A percentile compares a stretch with the other conserved stretches of the same genome.
These are phyloP conservation scores for Hippophae tibetana DNA, from an alignment of 306 rosid species.

Conservation along the genomic window DNA sequence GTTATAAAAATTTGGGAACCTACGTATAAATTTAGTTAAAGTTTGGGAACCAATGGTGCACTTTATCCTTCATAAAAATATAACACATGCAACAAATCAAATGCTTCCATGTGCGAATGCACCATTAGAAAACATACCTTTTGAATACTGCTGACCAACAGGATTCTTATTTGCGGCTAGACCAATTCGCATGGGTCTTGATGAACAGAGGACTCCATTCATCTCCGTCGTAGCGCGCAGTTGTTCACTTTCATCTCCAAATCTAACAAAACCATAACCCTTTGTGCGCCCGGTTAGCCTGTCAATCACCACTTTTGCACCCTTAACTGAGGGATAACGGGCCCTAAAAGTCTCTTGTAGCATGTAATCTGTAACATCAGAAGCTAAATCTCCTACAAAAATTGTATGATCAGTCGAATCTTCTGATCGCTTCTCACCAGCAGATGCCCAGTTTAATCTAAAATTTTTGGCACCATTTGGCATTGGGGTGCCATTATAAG, in stretches of 20 bases:
- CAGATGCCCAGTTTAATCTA: constrained; percentile 91
- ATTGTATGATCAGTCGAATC: constrained; percentile 75
- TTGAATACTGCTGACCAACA: constrained; percentile 43
- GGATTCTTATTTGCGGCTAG: constrained; percentile 81
- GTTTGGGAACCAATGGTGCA: no score
- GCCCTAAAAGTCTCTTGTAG: constrained; percentile 64
- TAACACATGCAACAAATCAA: no score
- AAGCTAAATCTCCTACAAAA: constrained; percentile 94
- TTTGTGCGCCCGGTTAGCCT: constrained; percentile 75
- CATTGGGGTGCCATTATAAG: constrained; percentile 74
- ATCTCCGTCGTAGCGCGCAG: constrained; percentile 82
- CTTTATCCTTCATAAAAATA: no score
- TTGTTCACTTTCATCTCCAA: constrained; percentile 80
- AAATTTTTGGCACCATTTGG: constrained; percentile 73
- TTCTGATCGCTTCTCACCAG: constrained; percentile 76
- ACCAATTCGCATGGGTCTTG: constrained; percentile 95
- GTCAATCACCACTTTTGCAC: constrained; percentile 95
- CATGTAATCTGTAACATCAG: constrained; percentile 74
- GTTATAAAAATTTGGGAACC: no score
- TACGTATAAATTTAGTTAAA: no score
- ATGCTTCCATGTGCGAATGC: neutral
- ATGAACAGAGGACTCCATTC: constrained; percentile 79
- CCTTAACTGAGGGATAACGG: constrained; percentile 50
- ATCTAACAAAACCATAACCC: constrained; percentile 95
- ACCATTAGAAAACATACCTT: constrained; percentile 38